Evolutionary conservation across 306 rosid genomes (phyloP), one percentile per base, ranked within the genome.

Genomic region (Cicer judaicum): DNA sequence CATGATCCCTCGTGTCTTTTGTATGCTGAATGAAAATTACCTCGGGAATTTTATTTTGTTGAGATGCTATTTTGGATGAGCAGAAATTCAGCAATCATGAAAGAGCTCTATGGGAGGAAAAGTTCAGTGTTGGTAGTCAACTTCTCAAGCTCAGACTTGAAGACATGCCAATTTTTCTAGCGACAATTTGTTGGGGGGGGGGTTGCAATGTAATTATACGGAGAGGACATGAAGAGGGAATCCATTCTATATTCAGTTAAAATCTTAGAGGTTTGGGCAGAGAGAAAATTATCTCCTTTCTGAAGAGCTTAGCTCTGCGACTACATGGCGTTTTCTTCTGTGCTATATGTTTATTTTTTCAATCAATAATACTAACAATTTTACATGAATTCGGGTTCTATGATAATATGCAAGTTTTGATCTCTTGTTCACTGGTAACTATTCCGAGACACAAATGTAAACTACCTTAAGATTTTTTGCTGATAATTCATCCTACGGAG

Each of bases 401-500:
- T 56, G 42, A 49, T 15, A 74, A 38, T 57, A 64, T 39, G 47
- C 54, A 52, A 9, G 60, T 39, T 75, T 82, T 73, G 50, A 65
- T 73, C 69, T 73, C 47, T 76, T 67, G 18, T 72, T 72, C 68
- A 52, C 44, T 56, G 41, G 46, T 42, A 56, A 72, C 63, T 24
- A 36, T 24, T 65, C 62, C 48, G 7, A 3, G 19, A 53, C 24
- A 49, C 21, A 29, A n/a, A 9, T 12, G 34, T 77, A 13, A 44
- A 67, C 40, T 18, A 11, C 46, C 39, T 64, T 44, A 40, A 63
- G 74, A 42, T 72, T 43, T 70, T 75, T 76, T 66, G 67, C 70
- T 74, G 67, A 83, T 69, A 62, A 47, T 69, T 60, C 53, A 49
- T 72, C 73, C 62, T 40, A 42, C 29, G 11, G 66, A 74, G 55